Percentiles rank a stretch among this genome's conserved stretches.
These are phyloP conservation scores for Raddia guianensis DNA, from an alignment of 176 grass and related monocot species.

Conservation along the genomic window DNA sequence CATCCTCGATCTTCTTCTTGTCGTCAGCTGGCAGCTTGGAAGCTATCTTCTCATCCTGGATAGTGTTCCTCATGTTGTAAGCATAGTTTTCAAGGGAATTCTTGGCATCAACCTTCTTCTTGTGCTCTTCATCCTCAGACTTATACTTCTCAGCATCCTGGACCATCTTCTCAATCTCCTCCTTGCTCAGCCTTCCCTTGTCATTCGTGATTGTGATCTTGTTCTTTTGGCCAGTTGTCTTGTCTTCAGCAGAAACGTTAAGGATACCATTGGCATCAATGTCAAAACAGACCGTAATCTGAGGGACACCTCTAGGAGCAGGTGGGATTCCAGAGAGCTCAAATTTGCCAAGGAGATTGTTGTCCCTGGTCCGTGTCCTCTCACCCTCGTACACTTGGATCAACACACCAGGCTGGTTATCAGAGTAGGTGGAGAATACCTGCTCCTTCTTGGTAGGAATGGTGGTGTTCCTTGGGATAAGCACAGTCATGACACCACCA, in stretches of 20 bases:
- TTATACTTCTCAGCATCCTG: constrained; percentile 61
- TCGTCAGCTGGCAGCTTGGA: constrained; percentile 38
- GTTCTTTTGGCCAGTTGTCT: constrained; percentile 63
- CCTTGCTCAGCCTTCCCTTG: constrained; percentile 64
- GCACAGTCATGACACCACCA: constrained; percentile 58
- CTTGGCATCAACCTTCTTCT: constrained; percentile 57
- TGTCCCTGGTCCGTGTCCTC: constrained; percentile 58
- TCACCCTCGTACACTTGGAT: constrained; percentile 66
- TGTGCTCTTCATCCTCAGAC: constrained; percentile 61
- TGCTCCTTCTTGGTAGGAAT: constrained; percentile 68
- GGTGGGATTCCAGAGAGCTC: constrained; percentile 61
- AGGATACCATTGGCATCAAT: constrained; percentile 62
- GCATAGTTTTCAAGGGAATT: constrained; percentile 61
- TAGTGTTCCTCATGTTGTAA: constrained; percentile 67
- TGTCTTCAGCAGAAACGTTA: constrained; percentile 58
- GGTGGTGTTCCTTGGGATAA: constrained; percentile 62
- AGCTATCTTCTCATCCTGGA: constrained; percentile 61
- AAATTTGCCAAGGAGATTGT: constrained; percentile 63
- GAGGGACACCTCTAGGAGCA: constrained; percentile 59
- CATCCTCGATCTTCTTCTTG: constrained; percentile 54
- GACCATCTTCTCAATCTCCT: constrained; percentile 65
- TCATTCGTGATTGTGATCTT: constrained; percentile 65
- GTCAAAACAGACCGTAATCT: constrained; percentile 63
- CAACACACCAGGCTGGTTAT: constrained; percentile 66
- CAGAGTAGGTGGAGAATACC: constrained; percentile 61